Conservation (phyloP, 345 rosid species). For the Citrus mangshanensis region DNA sequence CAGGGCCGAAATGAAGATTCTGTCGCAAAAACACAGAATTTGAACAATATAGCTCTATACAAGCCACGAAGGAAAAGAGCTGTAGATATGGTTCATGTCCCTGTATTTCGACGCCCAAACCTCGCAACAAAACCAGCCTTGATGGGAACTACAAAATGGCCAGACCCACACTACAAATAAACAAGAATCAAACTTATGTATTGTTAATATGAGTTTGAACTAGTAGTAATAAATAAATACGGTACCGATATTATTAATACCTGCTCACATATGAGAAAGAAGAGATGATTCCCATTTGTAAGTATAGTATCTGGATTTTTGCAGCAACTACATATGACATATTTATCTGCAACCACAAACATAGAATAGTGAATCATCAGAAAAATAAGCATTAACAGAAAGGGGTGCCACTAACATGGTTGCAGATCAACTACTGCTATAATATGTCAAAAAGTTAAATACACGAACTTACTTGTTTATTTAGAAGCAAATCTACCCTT, state of each 20-base stretch:
- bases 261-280: constrained; percentile 45
- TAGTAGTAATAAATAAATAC: neutral
- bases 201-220: neutral
- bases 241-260: neutral
- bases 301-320: constrained; percentile 49
- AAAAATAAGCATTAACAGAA: neutral
- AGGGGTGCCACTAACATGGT: neutral
- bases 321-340: constrained; percentile 44
- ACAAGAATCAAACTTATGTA: neutral
- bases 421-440: neutral
- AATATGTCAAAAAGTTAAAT: neutral
- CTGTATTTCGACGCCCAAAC: constrained; percentile 1
- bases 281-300: constrained; percentile 33
- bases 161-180: constrained; percentile 14
- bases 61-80: neutral
- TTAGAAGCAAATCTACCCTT: constrained; percentile 41
- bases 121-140: constrained; percentile 13
- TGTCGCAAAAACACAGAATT: neutral
- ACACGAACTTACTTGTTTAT: constrained; percentile 23
- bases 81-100: neutral
- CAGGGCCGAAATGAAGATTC: neutral
- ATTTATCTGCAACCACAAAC: constrained; percentile 33
- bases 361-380: neutral
- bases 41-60: neutral
- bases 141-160: neutral